Base-by-base conservation (phyloP, 768 basidiomycete genomes). In the Crepidotus variabilis region DNA sequence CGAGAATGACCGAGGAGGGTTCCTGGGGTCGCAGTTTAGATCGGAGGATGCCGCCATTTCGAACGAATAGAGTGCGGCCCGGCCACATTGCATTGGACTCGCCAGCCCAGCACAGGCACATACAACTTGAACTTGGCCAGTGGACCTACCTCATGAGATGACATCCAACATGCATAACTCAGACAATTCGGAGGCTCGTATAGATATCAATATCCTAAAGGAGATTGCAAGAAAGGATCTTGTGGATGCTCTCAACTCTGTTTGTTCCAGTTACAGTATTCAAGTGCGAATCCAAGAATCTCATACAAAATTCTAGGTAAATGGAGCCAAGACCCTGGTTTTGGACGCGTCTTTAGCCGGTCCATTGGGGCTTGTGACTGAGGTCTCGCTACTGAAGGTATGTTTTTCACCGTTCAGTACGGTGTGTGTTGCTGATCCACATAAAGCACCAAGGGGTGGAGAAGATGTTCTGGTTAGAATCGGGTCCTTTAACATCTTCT, bases 391-490 rank as follows among this genome's bases (percentile, higher is more conserved):
- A 14, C 76, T 98, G 54, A 98, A 98, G 85, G 97, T 94, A 51
- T 24, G 63, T 35, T 3, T 43, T 22, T 32, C 7, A n/a, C 50
- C 33, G 20, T 34, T 51, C 39, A 48, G 46, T 9, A 13, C 10
- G 16, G 21, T 34, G 13, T 36, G 14, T 39, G 47, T 14, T 18
- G 43, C 22, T 23, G 57, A 21, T 47, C 47, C 35, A 11, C 47
- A 24, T 21, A 54, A 62, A 98, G 96, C 91, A 98, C 67, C 95
- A 98, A 85, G 95, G 94, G 5, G 93, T 99, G 2, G 95, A 98
- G 76, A 97, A 97, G 78, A 96, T 99, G 92, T 97, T 95, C 74
- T 99, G 97, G 96, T 84, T 99, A 21, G 97, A 98, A 72, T 71
- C 88, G 10, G 95, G 95, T 16, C 87, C 92, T 8, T 73, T 98